Evolutionary conservation across 2,329 filamentous ascomycete species (phyloP).

Genomic region (Aspergillus vadensis): DNA sequence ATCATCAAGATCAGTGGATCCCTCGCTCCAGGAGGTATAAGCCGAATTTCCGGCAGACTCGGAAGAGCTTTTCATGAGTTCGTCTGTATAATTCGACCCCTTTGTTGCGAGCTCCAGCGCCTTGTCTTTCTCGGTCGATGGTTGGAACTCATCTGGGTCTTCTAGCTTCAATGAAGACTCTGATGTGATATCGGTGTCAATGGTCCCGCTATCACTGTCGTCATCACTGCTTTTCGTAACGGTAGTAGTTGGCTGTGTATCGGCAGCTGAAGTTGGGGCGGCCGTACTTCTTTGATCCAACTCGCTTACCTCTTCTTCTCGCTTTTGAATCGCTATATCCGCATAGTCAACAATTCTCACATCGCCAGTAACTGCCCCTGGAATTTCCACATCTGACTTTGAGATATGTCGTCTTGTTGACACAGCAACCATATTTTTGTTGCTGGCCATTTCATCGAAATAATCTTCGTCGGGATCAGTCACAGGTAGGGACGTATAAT

Average conservation of each 20-base stretch:
- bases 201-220: not conserved
- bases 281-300: not conserved
- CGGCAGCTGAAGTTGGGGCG: not conserved
- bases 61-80: not conserved
- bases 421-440: not conserved
- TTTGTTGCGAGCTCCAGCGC: not conserved
- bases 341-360: not conserved
- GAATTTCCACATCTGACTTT: not conserved
- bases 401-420: not conserved
- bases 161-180: not conserved
- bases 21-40: slow-evolving; percentile 7
- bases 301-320: not conserved
- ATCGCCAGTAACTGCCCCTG: not conserved
- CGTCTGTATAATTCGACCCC: not conserved
- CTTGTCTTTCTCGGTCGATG: not conserved
- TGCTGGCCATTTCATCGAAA: not conserved
- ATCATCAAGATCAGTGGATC: not conserved
- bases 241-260: not conserved
- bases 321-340: not conserved
- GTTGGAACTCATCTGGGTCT: not conserved
- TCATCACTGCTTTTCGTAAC: not conserved
- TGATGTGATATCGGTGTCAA: not conserved
- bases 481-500: not conserved
- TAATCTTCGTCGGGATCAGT: not conserved
- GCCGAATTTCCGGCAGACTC: slow-evolving; percentile 3